Percentiles rank a stretch among this genome's conserved stretches.
Evolutionary conservation across 257 asterid genomes (phyloP).

Genomic region (Solanum appendiculatum): DNA sequence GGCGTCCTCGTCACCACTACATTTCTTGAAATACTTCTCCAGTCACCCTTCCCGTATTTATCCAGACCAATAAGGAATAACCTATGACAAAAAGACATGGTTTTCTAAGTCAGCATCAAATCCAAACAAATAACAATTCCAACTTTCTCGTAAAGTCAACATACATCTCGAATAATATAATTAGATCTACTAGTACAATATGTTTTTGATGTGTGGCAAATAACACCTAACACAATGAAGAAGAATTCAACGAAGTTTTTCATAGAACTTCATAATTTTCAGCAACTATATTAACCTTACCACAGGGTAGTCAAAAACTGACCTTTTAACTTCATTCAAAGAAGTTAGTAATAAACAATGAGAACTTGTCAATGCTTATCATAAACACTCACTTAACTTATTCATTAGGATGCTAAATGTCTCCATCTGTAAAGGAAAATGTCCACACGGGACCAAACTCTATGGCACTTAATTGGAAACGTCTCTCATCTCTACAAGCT

Average conservation of each 20-base stretch:
- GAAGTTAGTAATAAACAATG: not conserved
- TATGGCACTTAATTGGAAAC: not conserved
- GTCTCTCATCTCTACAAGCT: not conserved
- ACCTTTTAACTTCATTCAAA: not conserved
- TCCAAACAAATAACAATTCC: not conserved
- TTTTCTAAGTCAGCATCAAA: not conserved
- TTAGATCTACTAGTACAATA: not conserved
- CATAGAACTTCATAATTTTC: not conserved
- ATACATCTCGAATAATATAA: not conserved
- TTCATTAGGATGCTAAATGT: not conserved
- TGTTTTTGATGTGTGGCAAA: not conserved
- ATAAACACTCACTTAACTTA: not conserved
- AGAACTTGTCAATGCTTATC: not conserved
- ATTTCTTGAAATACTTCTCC: constrained; percentile 95
- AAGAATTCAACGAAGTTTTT: not conserved
- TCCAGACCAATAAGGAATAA: constrained; percentile 61
- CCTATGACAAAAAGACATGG: constrained; percentile 18
- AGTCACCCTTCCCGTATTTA: constrained; percentile 74
- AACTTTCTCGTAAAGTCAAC: not conserved
- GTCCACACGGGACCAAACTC: not conserved
- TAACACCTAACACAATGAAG: not conserved
- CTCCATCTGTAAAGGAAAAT: not conserved
- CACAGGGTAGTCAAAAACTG: not conserved
- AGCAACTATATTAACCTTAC: not conserved
- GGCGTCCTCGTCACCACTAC: constrained; percentile 87